Evolutionary conservation across 805 yeast species (phyloP), one percentile per base, ranked within the genome.

Genomic region (Metschnikowia peoriensis): DNA sequence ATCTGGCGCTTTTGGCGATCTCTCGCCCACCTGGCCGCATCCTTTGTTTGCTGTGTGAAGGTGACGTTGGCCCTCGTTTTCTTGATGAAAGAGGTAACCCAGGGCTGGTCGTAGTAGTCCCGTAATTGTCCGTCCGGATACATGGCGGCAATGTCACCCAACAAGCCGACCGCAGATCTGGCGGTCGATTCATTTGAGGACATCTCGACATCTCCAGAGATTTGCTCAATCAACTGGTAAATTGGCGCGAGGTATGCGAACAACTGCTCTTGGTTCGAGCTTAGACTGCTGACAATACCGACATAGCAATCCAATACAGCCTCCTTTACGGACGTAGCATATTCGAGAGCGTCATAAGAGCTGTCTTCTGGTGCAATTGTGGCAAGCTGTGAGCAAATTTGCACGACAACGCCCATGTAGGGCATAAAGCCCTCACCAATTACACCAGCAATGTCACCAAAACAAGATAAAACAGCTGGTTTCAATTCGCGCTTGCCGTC

Each of bases 21-120:
- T 61, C 94, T 82, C 14, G 99, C 97, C 98, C 98, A 94, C 72
- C 92, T 83, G 8, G 97, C 97, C n/a, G 97, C 89, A 64, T 88
- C 94, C 66, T 82, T 84, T 11, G 97, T 90, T 50, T 78, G 72
- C 61, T 81, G 82, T 37, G 83, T 75, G 65, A 84, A 88, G 34
- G 76, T 61, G 56, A 80, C 77, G 65, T 85, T 85, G 49, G 81
- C 64, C 69, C 94, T 82, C 22, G 92, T 85, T 65, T 77, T 82
- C 67, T 83, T 85, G 66, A 94, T 86, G 65, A 89, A 81, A 28
- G 83, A 86, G 7, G 87, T 73, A 28, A 94, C 83, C 97, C 97
- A 90, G 2, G 78, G 84, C 73, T 85, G 89, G 17, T 72, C 68
- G 69, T 84, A 90, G 47, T 78, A 79, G 55, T 78, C 80, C 63